Base-by-base conservation (phyloP, 805 yeast species). In the Jamesozyma hellenica region DNA sequence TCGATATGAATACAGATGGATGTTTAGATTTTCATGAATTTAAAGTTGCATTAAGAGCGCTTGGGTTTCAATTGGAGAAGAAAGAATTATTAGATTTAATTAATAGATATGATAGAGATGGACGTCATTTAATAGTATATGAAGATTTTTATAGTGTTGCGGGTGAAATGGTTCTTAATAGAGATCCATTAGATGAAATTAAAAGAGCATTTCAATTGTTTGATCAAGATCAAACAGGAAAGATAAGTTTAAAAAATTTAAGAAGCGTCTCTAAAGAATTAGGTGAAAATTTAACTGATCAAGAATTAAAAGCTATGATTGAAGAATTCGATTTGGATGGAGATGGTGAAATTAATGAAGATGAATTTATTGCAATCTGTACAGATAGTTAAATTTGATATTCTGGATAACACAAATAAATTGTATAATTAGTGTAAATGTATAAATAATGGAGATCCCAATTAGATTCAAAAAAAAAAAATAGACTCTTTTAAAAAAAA, bases 301-400 rank as follows among this genome's bases (percentile, higher is more conserved):
- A 86, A 43, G 98, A 92, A 55, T 67, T 92, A 38, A 72, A 83
- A 49, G 96, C 96, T 4, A 92, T 92, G 98, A 92, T 92, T 48
- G 95, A 88, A 45, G 97, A 90, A 60, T 92, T 92, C 56, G 99
- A 92, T 63, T 65, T 88, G 38, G 96, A 92, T 58, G 94, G 85
- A 41, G 97, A 92, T 60, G 97, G 97, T 37, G 95, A 84, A 48
- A 88, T 87, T 49, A 81, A 81, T 54, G 94, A 84, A 55, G 85
- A 84, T 46, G 96, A 88, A 63, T 87, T 88, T 55, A 83, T 86
- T 44, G 82, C 82, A 42, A 85, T 87, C 32, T 86, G 95, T 59
- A 77, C 85, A 15, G 95, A 86, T 51, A 72, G 68, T 47, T 74
- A 55, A 51, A 10, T 31, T 21, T 21, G 23, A 21, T 6, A n/a